A percentile compares a stretch with the other conserved stretches of the same genome.
phyloP scores from a whole-genome alignment of 202 grass and related monocot genomes.

The Elaeis oleifera region DNA sequence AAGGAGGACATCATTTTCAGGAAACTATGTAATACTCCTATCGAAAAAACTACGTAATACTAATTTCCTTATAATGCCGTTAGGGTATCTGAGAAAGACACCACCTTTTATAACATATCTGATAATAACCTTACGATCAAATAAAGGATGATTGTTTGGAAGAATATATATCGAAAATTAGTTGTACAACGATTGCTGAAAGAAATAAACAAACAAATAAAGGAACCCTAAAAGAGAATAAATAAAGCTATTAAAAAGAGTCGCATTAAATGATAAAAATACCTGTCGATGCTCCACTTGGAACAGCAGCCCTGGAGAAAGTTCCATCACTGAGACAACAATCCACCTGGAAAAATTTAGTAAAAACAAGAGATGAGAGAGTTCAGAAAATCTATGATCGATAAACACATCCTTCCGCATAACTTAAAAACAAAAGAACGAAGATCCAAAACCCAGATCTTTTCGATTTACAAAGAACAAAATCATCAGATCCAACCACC shows the following conservation, averaged over 20 bases:
- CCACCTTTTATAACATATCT: neutral
- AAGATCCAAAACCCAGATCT: no score
- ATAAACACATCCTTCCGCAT: neutral
- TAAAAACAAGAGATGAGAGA: no score
- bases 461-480: no score
- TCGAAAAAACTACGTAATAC: no score
- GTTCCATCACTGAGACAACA: conserved; percentile 60
- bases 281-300: conserved; percentile 93
- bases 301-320: conserved; percentile 67
- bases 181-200: no score
- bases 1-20: no score
- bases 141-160: no score
- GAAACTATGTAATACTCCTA: no score
- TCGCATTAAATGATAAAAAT: neutral
- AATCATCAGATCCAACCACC: neutral
- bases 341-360: conserved; percentile 38
- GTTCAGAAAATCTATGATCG: no score
- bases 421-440: no score
- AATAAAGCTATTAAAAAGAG: neutral
- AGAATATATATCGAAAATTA: no score
- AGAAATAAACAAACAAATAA: neutral
- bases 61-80: neutral
- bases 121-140: no score
- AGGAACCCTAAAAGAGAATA: neutral
- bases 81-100: neutral